These are phyloP conservation scores for Hondaea fermentalgiana DNA, from an alignment of 108 stramenopile genomes.

Conservation along the genomic window DNA sequence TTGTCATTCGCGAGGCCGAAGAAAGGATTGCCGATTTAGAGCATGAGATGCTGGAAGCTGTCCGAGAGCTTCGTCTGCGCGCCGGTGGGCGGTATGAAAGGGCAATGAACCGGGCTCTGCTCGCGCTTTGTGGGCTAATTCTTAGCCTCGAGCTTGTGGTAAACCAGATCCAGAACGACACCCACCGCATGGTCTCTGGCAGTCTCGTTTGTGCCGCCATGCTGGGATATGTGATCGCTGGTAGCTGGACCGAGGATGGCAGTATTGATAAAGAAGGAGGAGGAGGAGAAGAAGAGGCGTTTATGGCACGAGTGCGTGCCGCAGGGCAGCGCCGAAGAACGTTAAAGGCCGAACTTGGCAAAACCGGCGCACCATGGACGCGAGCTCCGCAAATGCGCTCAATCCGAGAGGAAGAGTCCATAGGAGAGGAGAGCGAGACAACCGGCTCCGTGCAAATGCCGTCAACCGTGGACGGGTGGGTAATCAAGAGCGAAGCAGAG, in stretches of 20 bases:
- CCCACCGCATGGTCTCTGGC: neutral
- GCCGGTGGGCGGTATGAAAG: neutral
- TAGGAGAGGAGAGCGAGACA: neutral
- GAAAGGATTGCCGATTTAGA: neutral
- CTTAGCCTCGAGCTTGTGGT: neutral
- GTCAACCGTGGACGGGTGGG: neutral
- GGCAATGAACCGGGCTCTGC: neutral
- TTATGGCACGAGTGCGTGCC: too few relatives aligned
- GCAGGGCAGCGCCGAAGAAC: too few relatives aligned
- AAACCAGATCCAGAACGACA: neutral
- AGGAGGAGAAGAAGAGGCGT: neutral
- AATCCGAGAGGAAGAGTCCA: neutral
- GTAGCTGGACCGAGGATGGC: neutral
- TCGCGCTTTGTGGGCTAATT: neutral
- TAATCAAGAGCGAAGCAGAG: constrained; percentile 5
- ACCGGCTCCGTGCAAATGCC: neutral
- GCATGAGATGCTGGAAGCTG: neutral
- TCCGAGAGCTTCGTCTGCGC: neutral
- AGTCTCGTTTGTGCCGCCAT: neutral
- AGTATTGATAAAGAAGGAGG: neutral
- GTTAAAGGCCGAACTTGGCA: too few relatives aligned
- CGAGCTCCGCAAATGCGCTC: neutral
- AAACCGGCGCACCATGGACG: neutral
- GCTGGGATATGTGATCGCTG: neutral
- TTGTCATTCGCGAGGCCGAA: neutral